A percentile compares a stretch with the other conserved stretches of the same genome.
Conservation (phyloP, 192 early-diverging fungal species). For the Linnemannia schmuckeri region DNA sequence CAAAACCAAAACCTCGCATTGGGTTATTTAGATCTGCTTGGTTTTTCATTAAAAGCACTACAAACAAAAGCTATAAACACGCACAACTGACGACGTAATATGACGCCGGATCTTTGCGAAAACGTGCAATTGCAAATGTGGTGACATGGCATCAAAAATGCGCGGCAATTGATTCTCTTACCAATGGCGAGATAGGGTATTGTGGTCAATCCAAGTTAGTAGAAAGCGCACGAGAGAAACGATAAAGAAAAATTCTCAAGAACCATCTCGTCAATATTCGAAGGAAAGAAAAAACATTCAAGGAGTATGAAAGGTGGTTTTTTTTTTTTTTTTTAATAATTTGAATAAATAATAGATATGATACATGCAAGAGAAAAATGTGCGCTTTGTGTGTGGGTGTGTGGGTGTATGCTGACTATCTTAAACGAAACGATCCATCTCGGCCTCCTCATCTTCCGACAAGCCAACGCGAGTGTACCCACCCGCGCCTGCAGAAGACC, state of each 20-base stretch:
- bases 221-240: not conserved
- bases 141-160: not conserved
- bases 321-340: too few species aligned
- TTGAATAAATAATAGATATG: too few species aligned
- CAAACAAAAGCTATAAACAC: not conserved
- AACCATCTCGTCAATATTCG: too few species aligned
- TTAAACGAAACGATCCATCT: constrained; percentile 41
- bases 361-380: too few species aligned
- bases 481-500: not conserved
- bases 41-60: not conserved
- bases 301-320: too few species aligned
- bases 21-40: not conserved
- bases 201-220: not conserved
- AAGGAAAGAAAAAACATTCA: too few species aligned
- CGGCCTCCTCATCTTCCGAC: constrained; percentile 22
- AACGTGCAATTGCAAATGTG: too few species aligned
- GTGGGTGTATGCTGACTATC: too few species aligned
- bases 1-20: not conserved
- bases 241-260: not conserved
- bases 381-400: too few species aligned
- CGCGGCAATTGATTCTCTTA: too few species aligned
- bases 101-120: too few species aligned
- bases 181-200: not conserved
- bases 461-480: constrained; percentile 35
- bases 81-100: too few species aligned